Percentiles rank a stretch among this genome's conserved stretches.
These are phyloP conservation scores for Ichthyophonus hoferi DNA, from an alignment of 208 protist species.

Conservation along the genomic window DNA sequence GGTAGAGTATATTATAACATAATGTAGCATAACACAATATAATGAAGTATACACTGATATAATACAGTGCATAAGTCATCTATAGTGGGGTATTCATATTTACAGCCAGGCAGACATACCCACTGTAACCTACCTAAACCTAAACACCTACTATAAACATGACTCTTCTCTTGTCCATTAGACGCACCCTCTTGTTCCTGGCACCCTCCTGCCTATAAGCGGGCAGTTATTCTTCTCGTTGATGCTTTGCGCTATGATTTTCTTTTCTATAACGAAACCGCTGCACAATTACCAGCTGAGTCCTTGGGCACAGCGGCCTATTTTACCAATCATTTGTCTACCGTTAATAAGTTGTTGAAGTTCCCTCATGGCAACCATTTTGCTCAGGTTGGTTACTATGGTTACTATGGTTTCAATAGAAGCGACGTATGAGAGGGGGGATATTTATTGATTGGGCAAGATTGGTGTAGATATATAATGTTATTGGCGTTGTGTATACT, in stretches of 20 bases:
- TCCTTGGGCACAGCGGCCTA: background rate
- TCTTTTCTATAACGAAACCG: background rate
- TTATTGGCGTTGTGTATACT: too few relatives aligned
- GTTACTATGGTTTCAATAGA: too few relatives aligned
- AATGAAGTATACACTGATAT: background rate
- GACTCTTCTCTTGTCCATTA: background rate
- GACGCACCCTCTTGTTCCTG: background rate
- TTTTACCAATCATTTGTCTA: background rate
- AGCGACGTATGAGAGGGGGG: too few relatives aligned
- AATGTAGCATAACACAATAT: too few relatives aligned
- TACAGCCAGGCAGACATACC: background rate
- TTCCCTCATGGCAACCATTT: background rate
- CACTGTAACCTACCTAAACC: background rate
- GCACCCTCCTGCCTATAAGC: background rate
- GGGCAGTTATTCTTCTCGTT: slow-evolving; percentile 9
- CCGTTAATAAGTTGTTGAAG: background rate
- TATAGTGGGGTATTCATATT: background rate
- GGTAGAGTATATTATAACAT: too few relatives aligned
- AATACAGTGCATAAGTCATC: background rate
- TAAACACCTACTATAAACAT: background rate
- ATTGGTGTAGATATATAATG: too few relatives aligned
- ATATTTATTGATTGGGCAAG: too few relatives aligned
- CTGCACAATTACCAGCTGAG: too few relatives aligned
- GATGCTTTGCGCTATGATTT: slow-evolving; percentile 21
- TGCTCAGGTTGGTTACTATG: too few relatives aligned